Evolutionary conservation across 805 yeast species (phyloP).

Genomic region (Grigorovia yakushimaensis): DNA sequence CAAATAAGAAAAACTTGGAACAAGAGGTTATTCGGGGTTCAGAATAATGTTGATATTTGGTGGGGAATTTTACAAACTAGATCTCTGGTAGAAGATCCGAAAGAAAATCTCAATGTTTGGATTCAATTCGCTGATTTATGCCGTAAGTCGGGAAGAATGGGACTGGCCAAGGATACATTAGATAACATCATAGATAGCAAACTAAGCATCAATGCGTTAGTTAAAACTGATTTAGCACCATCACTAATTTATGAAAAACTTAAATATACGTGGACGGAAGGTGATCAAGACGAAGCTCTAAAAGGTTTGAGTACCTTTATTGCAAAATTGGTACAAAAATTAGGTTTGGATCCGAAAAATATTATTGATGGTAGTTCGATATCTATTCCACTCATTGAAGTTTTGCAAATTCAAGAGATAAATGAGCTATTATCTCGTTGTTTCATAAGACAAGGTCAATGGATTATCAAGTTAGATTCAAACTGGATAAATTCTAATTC

Average conservation of each 20-base stretch:
- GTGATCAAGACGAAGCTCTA: conserved; percentile 78
- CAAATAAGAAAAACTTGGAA: conserved; percentile 90
- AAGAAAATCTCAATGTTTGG: conserved; percentile 97
- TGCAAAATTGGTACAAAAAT: conserved; percentile 77
- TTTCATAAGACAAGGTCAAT: conserved; percentile 94
- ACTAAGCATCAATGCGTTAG: conserved; percentile 38
- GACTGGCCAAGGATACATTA: conserved; percentile 85
- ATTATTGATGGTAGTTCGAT: conserved; percentile 38
- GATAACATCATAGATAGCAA: conserved; percentile 70
- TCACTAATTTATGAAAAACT: conserved; percentile 95
- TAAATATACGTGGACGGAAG: conserved; percentile 95
- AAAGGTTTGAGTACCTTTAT: conserved; percentile 83
- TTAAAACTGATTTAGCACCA: conserved; percentile 70
- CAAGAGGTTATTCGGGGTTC: conserved; percentile 84
- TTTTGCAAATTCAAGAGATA: conserved; percentile 23
- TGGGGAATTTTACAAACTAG: conserved; percentile 89
- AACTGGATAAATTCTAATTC: conserved; percentile 74
- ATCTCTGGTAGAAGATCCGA: conserved; percentile 86
- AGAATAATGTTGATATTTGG: conserved; percentile 98
- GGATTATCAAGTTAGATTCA: conserved; percentile 79
- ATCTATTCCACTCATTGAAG: not conserved
- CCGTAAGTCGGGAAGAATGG: conserved; percentile 85
- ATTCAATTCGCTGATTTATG: conserved; percentile 94
- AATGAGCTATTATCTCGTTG: conserved; percentile 85
- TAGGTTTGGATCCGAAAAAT: conserved; percentile 80